A percentile compares a stretch with the other conserved stretches of the same genome.
Evolutionary conservation across 106 monocot genomes (phyloP).

Genomic region (Acorus gramineus): DNA sequence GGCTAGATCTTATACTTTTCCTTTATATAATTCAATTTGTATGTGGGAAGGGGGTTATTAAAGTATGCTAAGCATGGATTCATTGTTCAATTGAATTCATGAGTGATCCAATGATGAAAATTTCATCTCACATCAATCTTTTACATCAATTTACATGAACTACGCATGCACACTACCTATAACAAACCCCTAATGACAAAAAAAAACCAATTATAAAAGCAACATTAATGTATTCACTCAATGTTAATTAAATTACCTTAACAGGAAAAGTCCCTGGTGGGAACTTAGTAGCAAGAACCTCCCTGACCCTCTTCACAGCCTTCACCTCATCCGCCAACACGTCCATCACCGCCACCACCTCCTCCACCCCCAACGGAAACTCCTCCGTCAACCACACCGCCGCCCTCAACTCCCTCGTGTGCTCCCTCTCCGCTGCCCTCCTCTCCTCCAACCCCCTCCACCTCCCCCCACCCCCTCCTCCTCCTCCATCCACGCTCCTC

Average conservation of each 20-base stretch:
- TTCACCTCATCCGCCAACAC: conserved; percentile 69
- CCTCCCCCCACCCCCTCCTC: conserved; percentile 7
- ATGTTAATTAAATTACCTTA: conserved; percentile 37
- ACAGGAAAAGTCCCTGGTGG: conserved; percentile 85
- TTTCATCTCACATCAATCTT: too few relatives aligned
- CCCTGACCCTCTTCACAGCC: conserved; percentile 66
- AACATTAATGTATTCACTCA: too few relatives aligned
- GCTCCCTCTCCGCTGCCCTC: conserved; percentile 81
- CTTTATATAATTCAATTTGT: too few relatives aligned
- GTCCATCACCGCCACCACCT: conserved; percentile 73
- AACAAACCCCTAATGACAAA: too few relatives aligned
- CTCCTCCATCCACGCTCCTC: conserved; percentile 8
- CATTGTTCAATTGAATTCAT: too few relatives aligned
- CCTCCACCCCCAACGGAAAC: conserved; percentile 68
- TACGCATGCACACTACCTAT: too few relatives aligned
- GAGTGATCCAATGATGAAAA: too few relatives aligned
- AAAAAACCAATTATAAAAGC: too few relatives aligned
- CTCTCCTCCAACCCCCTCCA: neutral
- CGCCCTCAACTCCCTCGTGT: conserved; percentile 73
- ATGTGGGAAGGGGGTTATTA: too few relatives aligned
- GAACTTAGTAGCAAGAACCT: conserved; percentile 84
- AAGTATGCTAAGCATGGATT: too few relatives aligned
- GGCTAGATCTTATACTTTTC: too few relatives aligned
- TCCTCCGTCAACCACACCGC: conserved; percentile 85
- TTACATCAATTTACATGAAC: too few relatives aligned